Percentiles rank a stretch among this genome's conserved stretches.
Evolutionary conservation across 2,329 filamentous ascomycete genomes (phyloP).

Genomic region (Exophiala viscosa): DNA sequence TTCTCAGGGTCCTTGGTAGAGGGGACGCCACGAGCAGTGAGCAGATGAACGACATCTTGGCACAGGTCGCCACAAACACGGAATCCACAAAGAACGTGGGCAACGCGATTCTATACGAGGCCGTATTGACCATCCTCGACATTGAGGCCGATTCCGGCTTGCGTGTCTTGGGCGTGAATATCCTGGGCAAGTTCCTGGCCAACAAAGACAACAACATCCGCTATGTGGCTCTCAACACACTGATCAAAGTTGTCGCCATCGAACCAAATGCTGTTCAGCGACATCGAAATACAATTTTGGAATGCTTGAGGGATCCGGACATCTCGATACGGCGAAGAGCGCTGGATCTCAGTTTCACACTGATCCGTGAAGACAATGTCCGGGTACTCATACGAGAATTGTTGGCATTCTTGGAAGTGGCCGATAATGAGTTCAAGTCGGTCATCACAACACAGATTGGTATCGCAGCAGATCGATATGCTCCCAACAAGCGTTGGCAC

Average conservation of each 20-base stretch:
- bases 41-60: conserved; percentile 96
- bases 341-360: conserved; percentile 94
- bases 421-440: conserved; percentile 97
- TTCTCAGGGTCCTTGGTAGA: conserved; percentile 80
- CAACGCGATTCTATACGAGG: conserved; percentile 96
- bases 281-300: conserved; percentile 94
- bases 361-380: conserved; percentile 96
- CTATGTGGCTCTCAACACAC: conserved; percentile 93
- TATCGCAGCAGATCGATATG: conserved; percentile 90
- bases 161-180: conserved; percentile 93
- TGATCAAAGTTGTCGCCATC: conserved; percentile 96
- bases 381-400: conserved; percentile 89
- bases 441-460: conserved; percentile 98
- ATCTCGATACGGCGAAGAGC: conserved; percentile 95
- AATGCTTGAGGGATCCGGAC: conserved; percentile 93
- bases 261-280: conserved; percentile 96
- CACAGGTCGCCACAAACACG: conserved; percentile 96
- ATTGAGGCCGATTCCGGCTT: conserved; percentile 96
- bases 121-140: conserved; percentile 92
- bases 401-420: conserved; percentile 90
- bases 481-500: conserved; percentile 97
- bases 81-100: conserved; percentile 98
- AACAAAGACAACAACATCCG: conserved; percentile 99
- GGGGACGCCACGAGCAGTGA: conserved; percentile 87
- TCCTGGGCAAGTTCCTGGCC: conserved; percentile 95